Base-by-base conservation (phyloP, 192 early-diverging fungal genomes). In the Geranomyces variabilis region DNA sequence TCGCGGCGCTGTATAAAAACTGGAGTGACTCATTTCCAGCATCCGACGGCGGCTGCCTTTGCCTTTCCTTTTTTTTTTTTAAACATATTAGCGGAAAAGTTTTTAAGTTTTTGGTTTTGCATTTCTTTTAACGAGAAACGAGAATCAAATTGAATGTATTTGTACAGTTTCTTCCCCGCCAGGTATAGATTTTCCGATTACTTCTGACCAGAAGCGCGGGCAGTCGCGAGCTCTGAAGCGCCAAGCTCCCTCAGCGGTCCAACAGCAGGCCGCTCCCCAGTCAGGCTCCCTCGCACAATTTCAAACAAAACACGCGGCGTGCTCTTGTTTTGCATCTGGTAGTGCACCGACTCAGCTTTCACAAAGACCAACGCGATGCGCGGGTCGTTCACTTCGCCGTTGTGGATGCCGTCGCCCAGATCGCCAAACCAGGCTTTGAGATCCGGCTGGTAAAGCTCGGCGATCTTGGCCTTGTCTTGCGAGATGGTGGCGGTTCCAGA, bases 401-500 rank as follows among this genome's bases (percentile, higher is more conserved):
- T 73, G 67, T 84, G 81, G 21, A 84, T 65, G 41, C 75, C 75
- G 56, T 84, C 83, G 19, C 74, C 76, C 10, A 77, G 66, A 48
- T 84, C 83, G 19, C 74, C 77, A 59, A 84, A 78, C 83, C 83
- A 84, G 31, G 78, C 56, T 34, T 69, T 64, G 51, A 77, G 55
- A 45, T 84, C 78, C 10, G 57, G 21, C 3, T 47, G 19, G 57
- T 74, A 84, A 3, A 84, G 66, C 36, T 83, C 70, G 30, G 67
- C 44, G 64, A 84, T 78, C 75, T 70, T 82, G 0, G 43, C 63
- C 19, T 66, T 51, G 71, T 84, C 83, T 28, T 79, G 67, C n/a
- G 75, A 71, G 17, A 80, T 53, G 9, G 44, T 24, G 1, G 83
- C 83, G 0, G 60, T 71, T 17, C 83, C 83, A 28, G 79, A 70